Base-by-base conservation (phyloP, 1,284 basidiomycete genomes). In the Ceratobasidium sp. region DNA sequence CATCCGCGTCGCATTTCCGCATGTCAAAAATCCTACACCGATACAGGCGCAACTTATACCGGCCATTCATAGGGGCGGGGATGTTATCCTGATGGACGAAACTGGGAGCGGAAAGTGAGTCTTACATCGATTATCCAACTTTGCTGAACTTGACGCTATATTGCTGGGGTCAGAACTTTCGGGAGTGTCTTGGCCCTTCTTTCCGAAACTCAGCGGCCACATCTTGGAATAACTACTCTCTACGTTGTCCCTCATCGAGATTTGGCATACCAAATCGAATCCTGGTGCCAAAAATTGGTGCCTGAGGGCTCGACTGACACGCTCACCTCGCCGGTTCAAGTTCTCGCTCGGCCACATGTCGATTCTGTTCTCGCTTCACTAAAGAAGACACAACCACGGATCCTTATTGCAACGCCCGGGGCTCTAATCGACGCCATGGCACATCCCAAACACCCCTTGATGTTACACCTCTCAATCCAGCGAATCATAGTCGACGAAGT, bases 31-130 rank as follows among this genome's bases (percentile, higher is more conserved):
- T 32, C 91, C 92, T 1, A 93, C 92, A 0, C 81, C 83, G 13
- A 86, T 88, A 44, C 92, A 94, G 80, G 83, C 82, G 57, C 83
- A 85, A 64, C 88, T 93, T 73, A 90, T 94, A 78, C 88, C 88
- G 13, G 90, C 90, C 6, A 85, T 93, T 19, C 78, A 90, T 29
- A 81, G 82, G 25, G 87, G 59, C 5, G n/a, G 80, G 88, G 79
- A 93, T 82, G 85, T 94, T 29, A 81, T 93, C 15, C 79, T 94
- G 57, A 89, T 89, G 80, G 92, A 92, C 79, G 85, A 85, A 49
- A 92, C 93, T 17, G 93, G 92, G 5, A 89, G 90, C 61, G 93
- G 92, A 84, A 94, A 94, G 92, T 93, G 89, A 85, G 17, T 22
- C 54, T 8, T 62, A 17, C 69, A 29, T 44, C 4, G 13, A 29